These are phyloP conservation scores for Leccinum ochraceum DNA, from an alignment of 768 basidiomycete genomes.

Conservation along the genomic window DNA sequence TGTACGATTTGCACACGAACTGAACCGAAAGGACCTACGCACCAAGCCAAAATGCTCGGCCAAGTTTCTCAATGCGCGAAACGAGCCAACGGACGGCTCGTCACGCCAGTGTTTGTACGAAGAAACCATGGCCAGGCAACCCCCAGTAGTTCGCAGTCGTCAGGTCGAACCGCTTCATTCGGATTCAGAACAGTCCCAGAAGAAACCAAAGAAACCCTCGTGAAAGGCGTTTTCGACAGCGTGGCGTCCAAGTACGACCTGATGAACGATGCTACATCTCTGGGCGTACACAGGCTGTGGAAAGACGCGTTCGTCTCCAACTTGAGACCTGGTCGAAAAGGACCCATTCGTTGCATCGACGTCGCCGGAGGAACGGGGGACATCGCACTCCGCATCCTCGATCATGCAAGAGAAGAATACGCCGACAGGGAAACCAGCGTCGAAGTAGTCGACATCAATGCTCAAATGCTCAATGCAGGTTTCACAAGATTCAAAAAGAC, in stretches of 20 bases:
- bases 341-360: constrained; percentile 82
- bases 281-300: constrained; percentile 96
- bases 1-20: not conserved
- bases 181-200: constrained; percentile 91
- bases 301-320: constrained; percentile 85
- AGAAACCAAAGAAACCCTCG: constrained; percentile 83
- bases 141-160: constrained; percentile 12
- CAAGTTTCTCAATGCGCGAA: constrained; percentile 18
- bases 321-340: constrained; percentile 74
- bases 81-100: constrained; percentile 12
- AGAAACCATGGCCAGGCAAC: constrained; percentile 24
- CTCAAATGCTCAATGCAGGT: constrained; percentile 93
- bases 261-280: constrained; percentile 99
- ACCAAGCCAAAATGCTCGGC: constrained; percentile 18
- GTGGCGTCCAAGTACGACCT: constrained; percentile 95
- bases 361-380: constrained; percentile 98
- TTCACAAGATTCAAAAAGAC: constrained; percentile 90
- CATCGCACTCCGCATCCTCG: constrained; percentile 91
- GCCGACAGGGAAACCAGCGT: constrained; percentile 89
- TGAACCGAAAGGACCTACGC: not conserved
- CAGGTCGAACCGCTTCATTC: constrained; percentile 72
- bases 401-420: constrained; percentile 85
- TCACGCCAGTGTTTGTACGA: constrained; percentile 16
- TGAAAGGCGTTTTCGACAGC: constrained; percentile 92
- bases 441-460: constrained; percentile 91